Base-by-base conservation (phyloP, 2,329 filamentous ascomycete genomes). In the Colletotrichum endophyticum region DNA sequence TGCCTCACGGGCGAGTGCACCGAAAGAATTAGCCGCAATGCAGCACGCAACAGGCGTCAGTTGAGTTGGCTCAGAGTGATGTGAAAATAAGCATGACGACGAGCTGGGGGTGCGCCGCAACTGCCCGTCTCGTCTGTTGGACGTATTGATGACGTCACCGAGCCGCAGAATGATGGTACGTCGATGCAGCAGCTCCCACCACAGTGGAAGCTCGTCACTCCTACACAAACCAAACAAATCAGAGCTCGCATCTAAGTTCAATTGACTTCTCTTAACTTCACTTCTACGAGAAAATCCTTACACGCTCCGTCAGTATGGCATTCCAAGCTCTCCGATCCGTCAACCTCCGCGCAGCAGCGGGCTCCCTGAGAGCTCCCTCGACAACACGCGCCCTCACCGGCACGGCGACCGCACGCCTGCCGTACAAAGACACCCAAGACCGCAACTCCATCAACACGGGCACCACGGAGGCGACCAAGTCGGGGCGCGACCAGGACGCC, bases 381-480 rank as follows among this genome's bases (percentile, higher is more conserved):
- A n/a, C 78, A 34, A 69, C 75, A 30, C 83, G 84, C 5, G 78
- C 79, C 22, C 83, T 87, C 61, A 85, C 87, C 80, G 79, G 80
- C 36, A 82, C 85, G 0, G 22, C 82, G 3, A 59, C 75, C 27
- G 39, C 79, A 15, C 78, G 78, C 11, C 57, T 78, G 6, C 82
- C 89, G 6, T 89, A 89, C 83, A 91, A 91, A 78, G 86, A 90
- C 80, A 84, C 86, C 67, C 87, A 90, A 78, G 89, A 93, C 81
- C 90, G 92, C 68, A 89, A 93, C 78, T 88, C 89, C 4, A 88
- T 98, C 39, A 91, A 94, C 75, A 92, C 94, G 0, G 88, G 91
- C 39, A 85, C 90, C 4, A 91, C 89, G 70, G 95, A 98, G 82
- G 91, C 93, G 84, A 91, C 91, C 73, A 92, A 93, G 81, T 92